phyloP scores from a whole-genome alignment of 768 basidiomycete genomes.

The Tricholoma furcatifolium region DNA sequence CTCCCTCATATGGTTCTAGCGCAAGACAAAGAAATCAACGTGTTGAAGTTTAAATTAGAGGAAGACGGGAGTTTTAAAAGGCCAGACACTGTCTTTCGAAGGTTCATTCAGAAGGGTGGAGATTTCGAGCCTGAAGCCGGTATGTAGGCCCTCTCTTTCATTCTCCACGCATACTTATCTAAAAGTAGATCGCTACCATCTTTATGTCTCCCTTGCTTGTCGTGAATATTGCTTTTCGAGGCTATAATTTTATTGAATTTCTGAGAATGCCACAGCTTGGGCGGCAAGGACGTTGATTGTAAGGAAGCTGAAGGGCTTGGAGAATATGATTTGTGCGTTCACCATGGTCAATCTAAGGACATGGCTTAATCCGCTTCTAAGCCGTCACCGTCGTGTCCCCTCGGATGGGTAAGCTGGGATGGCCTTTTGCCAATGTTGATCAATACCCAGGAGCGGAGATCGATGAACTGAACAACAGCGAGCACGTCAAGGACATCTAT shows the following conservation, averaged over 20 bases:
- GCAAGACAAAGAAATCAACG: conserved; percentile 32
- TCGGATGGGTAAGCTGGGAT: conserved; percentile 79
- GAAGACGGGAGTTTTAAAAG: conserved; percentile 70
- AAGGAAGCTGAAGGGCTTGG: conserved; percentile 88
- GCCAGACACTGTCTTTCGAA: conserved; percentile 50
- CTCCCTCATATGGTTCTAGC: conserved; percentile 1
- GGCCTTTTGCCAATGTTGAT: conserved; percentile 78
- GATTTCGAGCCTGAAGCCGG: conserved; percentile 68
- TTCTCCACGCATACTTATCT: not conserved
- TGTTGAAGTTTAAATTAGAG: conserved; percentile 51
- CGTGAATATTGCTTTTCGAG: conserved; percentile 44
- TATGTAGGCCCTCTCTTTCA: conserved; percentile 25
- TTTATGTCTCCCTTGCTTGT: conserved; percentile 85
- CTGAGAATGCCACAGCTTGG: conserved; percentile 56
- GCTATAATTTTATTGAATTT: not conserved
- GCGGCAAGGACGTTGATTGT: conserved; percentile 87
- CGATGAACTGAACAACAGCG: conserved; percentile 67
- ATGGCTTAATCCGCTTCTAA: conserved; percentile 23
- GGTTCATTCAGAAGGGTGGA: conserved; percentile 43
- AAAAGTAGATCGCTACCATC: conserved; percentile 78
- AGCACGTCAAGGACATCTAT: conserved; percentile 85
- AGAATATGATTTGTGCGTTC: conserved; percentile 72
- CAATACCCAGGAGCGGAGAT: conserved; percentile 66
- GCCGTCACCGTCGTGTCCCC: conserved; percentile 84
- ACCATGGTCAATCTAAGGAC: not conserved